Evolutionary conservation across 2,329 filamentous ascomycete genomes (phyloP).

Genomic region (Ceratocystis cubensis): DNA sequence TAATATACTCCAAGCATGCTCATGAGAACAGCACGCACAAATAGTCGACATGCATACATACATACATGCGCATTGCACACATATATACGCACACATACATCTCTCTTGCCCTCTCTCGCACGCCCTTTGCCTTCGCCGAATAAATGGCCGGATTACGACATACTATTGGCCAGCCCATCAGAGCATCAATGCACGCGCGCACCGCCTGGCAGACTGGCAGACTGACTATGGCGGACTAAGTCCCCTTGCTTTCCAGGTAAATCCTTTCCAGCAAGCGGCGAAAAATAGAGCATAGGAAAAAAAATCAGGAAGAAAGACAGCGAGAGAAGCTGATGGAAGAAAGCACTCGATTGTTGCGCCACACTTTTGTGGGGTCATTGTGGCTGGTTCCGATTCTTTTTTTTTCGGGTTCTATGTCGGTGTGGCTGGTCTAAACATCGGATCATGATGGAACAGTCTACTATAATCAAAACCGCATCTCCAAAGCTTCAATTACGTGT

Average conservation of each 20-base stretch:
- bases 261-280: not conserved
- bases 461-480: too few species aligned
- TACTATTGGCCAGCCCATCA: not conserved
- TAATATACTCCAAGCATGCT: too few species aligned
- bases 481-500: too few species aligned
- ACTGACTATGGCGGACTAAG: too few species aligned
- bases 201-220: too few species aligned
- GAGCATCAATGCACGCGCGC: conserved; percentile 1
- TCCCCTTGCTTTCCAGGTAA: not conserved
- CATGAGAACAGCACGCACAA: too few species aligned
- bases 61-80: not conserved
- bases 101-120: not conserved
- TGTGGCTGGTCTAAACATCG: too few species aligned
- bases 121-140: conserved; percentile 12
- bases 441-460: too few species aligned
- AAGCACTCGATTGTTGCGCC: too few species aligned
- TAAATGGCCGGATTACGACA: conserved; percentile 14
- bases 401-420: too few species aligned
- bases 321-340: conserved; percentile 11
- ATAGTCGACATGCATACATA: not conserved
- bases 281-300: not conserved
- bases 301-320: not conserved
- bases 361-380: too few species aligned
- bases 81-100: not conserved
- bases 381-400: too few species aligned